A percentile compares a stretch with the other conserved stretches of the same genome.
Conservation (phyloP, 192 early-diverging fungal genomes). For the Neocallimastix lanati region DNA sequence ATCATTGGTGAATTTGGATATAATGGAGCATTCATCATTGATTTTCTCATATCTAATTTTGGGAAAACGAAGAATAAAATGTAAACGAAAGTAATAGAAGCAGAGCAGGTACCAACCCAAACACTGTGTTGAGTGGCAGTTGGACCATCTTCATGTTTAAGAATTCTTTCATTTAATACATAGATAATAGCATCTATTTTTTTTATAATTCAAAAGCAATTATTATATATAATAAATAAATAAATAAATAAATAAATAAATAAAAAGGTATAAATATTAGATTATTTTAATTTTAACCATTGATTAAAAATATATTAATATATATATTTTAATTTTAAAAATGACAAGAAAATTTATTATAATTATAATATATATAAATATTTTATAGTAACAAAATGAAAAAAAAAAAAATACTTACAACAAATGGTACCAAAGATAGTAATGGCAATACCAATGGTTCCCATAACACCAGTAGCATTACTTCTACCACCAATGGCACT, state of each 20-base stretch:
- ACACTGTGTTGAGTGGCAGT: background rate
- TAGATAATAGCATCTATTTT: background rate
- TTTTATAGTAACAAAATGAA: too few relatives aligned
- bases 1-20: background rate
- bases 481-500: background rate
- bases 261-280: too few relatives aligned
- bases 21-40: background rate
- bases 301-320: too few relatives aligned
- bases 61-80: background rate
- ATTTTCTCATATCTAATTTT: background rate
- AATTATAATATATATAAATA: too few relatives aligned
- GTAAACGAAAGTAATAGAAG: background rate
- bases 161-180: background rate
- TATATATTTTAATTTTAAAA: too few relatives aligned
- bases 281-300: too few relatives aligned
- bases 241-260: too few relatives aligned
- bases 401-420: background rate
- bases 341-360: too few relatives aligned
- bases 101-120: background rate
- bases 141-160: background rate
- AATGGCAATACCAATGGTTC: background rate
- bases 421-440: background rate
- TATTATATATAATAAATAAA: too few relatives aligned
- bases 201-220: too few relatives aligned
- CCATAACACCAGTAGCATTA: background rate